Conservation (phyloP, 1,284 basidiomycete species). For the Anthracocystis setariae region DNA sequence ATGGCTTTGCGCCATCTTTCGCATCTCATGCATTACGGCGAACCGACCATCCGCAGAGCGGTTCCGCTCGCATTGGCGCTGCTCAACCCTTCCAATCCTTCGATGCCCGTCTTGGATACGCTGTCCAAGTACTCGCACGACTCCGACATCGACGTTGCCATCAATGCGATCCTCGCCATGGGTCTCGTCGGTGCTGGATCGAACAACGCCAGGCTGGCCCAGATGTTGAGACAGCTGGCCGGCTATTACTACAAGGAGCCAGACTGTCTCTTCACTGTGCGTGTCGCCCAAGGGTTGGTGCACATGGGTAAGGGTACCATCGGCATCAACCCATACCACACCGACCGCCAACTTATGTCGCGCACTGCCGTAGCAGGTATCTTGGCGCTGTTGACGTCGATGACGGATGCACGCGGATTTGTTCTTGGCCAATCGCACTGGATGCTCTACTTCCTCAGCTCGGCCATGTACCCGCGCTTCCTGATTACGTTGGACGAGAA, state of each 20-base stretch:
- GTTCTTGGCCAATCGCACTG: constrained; percentile 94
- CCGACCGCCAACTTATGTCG: constrained; percentile 88
- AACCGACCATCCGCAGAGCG: constrained; percentile 87
- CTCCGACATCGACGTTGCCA: constrained; percentile 92
- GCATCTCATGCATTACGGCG: constrained; percentile 90
- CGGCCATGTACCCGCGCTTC: constrained; percentile 98
- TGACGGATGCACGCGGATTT: constrained; percentile 93
- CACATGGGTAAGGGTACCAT: constrained; percentile 99
- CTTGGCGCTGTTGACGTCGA: constrained; percentile 85
- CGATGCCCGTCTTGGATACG: constrained; percentile 93
- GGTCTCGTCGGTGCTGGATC: constrained; percentile 97
- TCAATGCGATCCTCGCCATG: constrained; percentile 99
- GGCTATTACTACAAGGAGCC: constrained; percentile 98
- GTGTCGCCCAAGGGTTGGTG: constrained; percentile 93
- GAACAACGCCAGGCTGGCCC: constrained; percentile 95
- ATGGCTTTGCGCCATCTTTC: constrained; percentile 72
- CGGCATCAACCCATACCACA: constrained; percentile 97
- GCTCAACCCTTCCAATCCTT: constrained; percentile 93
- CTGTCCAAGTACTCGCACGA: constrained; percentile 99
- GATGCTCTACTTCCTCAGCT: constrained; percentile 96
- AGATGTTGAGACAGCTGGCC: constrained; percentile 95
- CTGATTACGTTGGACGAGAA: constrained; percentile 89
- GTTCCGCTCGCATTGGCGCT: constrained; percentile 97
- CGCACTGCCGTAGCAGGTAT: constrained; percentile 90
- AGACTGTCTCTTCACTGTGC: constrained; percentile 95